These are phyloP conservation scores for Mycena maculata DNA, from an alignment of 768 basidiomycete species.

Conservation along the genomic window DNA sequence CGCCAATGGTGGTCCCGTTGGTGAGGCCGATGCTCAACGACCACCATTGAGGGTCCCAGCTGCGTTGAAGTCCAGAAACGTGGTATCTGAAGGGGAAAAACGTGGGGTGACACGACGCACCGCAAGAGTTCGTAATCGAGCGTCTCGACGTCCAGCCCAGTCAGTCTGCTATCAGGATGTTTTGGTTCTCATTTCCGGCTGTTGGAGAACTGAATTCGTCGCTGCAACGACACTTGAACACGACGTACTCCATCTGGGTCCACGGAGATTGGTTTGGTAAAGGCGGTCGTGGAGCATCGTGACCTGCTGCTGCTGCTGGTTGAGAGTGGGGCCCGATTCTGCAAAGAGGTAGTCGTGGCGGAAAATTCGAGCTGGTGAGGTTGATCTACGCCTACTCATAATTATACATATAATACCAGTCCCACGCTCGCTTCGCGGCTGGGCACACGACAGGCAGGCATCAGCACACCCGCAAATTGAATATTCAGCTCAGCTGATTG, in stretches of 20 bases:
- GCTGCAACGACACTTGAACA: neutral
- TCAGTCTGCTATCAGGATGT: conserved; percentile 39
- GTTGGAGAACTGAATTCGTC: neutral
- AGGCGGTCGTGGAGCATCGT: conserved; percentile 43
- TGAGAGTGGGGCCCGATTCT: conserved; percentile 13
- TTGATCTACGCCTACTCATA: too few relatives aligned
- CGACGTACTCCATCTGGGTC: conserved; percentile 45
- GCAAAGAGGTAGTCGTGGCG: too few relatives aligned
- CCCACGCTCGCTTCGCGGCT: too few relatives aligned
- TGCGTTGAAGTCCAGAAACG: conserved; percentile 2
- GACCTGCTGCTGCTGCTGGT: conserved; percentile 39
- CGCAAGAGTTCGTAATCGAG: conserved; percentile 42
- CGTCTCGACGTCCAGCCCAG: conserved; percentile 40
- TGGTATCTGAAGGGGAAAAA: neutral
- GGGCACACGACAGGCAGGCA: too few relatives aligned
- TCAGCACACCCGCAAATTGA: too few relatives aligned
- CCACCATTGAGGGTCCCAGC: conserved; percentile 50
- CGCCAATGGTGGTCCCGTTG: conserved; percentile 42
- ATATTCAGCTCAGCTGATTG: too few relatives aligned
- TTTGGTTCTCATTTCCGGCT: conserved; percentile 49
- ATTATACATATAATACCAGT: too few relatives aligned
- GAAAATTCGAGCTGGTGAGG: too few relatives aligned
- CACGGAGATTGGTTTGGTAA: conserved; percentile 45
- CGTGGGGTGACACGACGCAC: conserved; percentile 20
- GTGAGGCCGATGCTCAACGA: conserved; percentile 43